Percentiles rank a stretch among this genome's conserved stretches.
phyloP scores from a whole-genome alignment of 2,329 filamentous ascomycete species.

The Hymenoscyphus linearis region DNA sequence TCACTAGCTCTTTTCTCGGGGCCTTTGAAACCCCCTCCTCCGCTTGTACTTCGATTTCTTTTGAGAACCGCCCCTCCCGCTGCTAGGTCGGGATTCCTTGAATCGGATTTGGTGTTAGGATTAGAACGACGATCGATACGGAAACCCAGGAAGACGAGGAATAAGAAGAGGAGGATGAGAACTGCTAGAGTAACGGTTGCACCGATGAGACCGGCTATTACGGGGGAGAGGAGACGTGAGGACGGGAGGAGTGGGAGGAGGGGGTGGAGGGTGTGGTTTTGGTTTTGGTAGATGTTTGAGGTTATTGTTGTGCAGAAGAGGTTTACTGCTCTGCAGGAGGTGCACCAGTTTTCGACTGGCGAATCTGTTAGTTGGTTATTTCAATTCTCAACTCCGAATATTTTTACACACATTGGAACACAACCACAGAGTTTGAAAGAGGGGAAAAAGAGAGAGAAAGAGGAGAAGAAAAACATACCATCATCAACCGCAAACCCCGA shows the following conservation, averaged over 20 bases:
- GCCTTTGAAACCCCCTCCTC: slow-evolving; percentile 31
- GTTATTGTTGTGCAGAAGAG: slow-evolving; percentile 27
- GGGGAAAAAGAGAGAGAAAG: neutral
- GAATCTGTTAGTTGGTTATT: neutral
- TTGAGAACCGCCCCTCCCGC: slow-evolving; percentile 14
- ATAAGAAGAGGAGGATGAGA: slow-evolving; percentile 10
- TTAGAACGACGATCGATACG: slow-evolving; percentile 18
- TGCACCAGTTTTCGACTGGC: slow-evolving; percentile 26
- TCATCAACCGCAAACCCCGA: slow-evolving; percentile 17
- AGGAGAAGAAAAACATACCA: neutral
- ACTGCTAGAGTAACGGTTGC: slow-evolving; percentile 24
- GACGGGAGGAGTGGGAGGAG: neutral
- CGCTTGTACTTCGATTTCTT: no score
- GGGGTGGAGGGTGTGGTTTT: neutral
- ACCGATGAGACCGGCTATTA: slow-evolving; percentile 29
- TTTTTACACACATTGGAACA: no score
- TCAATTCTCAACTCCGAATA: no score
- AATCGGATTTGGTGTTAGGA: slow-evolving; percentile 2
- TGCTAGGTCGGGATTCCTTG: neutral
- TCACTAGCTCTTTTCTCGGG: slow-evolving; percentile 28
- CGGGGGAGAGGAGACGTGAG: slow-evolving; percentile 11
- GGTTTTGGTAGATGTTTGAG: neutral
- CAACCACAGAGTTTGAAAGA: no score
- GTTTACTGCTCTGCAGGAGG: slow-evolving; percentile 17
- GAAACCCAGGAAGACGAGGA: slow-evolving; percentile 24